Evolutionary conservation across 2,329 filamentous ascomycete genomes (phyloP), one percentile per base, ranked within the genome.

Genomic region (Clonostachys solani): DNA sequence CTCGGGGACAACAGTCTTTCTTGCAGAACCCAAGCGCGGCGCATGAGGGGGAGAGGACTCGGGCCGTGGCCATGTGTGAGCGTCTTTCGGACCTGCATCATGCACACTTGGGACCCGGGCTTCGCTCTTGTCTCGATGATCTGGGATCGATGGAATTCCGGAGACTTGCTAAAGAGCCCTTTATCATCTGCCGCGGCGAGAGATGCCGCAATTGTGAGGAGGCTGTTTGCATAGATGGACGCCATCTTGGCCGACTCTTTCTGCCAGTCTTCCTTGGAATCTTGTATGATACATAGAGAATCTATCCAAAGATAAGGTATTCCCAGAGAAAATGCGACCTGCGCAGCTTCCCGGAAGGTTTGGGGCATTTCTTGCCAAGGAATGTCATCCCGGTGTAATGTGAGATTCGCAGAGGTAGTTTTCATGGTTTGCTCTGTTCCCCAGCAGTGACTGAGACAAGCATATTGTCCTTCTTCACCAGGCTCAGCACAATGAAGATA

Each of bases 21-120:
- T 2, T 64, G 61, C 5, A 62, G 57, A 3, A 56, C 56, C 62
- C 61, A 64, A 0, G 56, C 61, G 2, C 61, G 51, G 35, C 44
- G 33, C 12, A 45, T 19, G 10, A 33, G 23, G 5, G 44, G 44
- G 10, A 40, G 33, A 12, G 35, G 18, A 34, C 16, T 17, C 15
- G 10, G 17, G 10, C 33, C 37, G 36, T 38, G 17, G 36, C 17
- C 17, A 18, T 38, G 36, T 18, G 36, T n/a, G 36, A 38, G 15
- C 15, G 36, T 38, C 7, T 12, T n/a, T n/a, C 36, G 36, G 12
- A 18, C 36, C 7, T 38, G 17, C 7, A 18, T 18, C 7, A n/a
- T n/a, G 3, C 36, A 18, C 15, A 38, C 3, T 38, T 18, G 15
- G 36, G 15, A n/a, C 23, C 23, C 23, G 2, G 9, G 23, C 15